A percentile compares a stretch with the other conserved stretches of the same genome.
Evolutionary conservation across 164 flowering plant species (phyloP).

Genomic region (Houttuynia cordata): DNA sequence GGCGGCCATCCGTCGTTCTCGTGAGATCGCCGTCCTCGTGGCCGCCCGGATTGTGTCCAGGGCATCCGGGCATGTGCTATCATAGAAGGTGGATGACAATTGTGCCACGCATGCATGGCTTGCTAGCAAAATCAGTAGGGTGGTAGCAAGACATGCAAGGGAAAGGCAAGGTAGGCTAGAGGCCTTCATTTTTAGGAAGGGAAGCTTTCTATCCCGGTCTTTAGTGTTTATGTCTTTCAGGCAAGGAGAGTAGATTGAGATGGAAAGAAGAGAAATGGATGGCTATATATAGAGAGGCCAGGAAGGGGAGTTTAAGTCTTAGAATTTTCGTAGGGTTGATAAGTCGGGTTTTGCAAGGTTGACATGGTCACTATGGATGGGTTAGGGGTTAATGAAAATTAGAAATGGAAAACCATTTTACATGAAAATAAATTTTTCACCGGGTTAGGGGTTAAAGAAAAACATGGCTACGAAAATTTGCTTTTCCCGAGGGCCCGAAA

Average conservation of each 20-base stretch:
- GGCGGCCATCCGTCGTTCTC: constrained; percentile 8
- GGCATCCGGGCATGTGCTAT: constrained; percentile 7
- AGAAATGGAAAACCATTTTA: too few species aligned
- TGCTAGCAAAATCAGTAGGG: neutral
- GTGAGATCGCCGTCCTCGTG: constrained; percentile 1
- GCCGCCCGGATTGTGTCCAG: constrained; percentile 3
- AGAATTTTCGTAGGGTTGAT: neutral
- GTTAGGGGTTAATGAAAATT: too few species aligned
- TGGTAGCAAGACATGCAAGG: constrained; percentile 3
- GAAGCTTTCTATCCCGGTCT: neutral
- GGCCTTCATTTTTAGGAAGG: too few species aligned
- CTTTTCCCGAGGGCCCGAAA: too few species aligned
- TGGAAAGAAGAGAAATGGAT: neutral
- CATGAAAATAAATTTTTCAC: too few species aligned
- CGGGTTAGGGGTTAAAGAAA: too few species aligned
- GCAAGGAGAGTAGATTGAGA: neutral
- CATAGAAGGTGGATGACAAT: constrained; percentile 7
- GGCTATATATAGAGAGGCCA: neutral
- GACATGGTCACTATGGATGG: neutral
- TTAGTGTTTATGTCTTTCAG: neutral
- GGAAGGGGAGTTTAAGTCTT: neutral
- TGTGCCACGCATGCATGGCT: constrained; percentile 4
- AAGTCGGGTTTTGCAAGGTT: neutral
- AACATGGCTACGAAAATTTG: too few species aligned
- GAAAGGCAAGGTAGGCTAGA: neutral